Base-by-base conservation (phyloP, 1,284 basidiomycete species). In the Puccinia novopanici region DNA sequence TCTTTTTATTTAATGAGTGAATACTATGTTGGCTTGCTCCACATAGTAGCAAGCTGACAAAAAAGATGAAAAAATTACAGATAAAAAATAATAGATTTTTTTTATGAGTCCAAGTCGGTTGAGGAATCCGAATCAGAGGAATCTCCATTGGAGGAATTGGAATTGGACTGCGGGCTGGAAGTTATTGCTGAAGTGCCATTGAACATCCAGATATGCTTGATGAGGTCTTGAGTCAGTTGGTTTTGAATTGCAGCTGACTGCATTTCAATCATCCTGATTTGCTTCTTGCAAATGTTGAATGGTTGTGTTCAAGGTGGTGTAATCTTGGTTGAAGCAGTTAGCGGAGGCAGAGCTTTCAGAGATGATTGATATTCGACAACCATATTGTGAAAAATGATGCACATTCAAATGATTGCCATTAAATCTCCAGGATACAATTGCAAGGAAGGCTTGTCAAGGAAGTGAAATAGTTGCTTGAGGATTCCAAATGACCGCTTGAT, bases 301-400 rank as follows among this genome's bases (percentile, higher is more conserved):
- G 61, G 61, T 17, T 65, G 19, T 3, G 37, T 2, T 37, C 34
- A 4, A 45, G 61, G 61, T 40, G 61, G 40, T 40, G 40, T 68
- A 13, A 68, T 22, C 24, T 22, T 17, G 22, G 27, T n/a, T 4
- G 42, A 45, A 19, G 45, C 40, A 45, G 40, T 2, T 17, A 68
- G 65, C 13, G 22, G 6, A 9, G 55, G 55, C 12, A 12, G 40
- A 4, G n/a, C 22, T 3, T 19, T 6, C 15, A 22, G 22, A 17
- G 42, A 40, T 24, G 40, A 50, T 9, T 22, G 10, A 68, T 45
- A 24, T 45, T 68, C 42, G 22, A 68, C 65, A 22, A 68, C 24
- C 65, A 68, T 68, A 40, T 68, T 68, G 22, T 68, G 65, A 3
- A 68, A 37, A 45, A 68, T 68, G 5, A 68, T 50, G n/a, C 65